phyloP scores from a whole-genome alignment of 202 grass and related monocot species.

The Digitaria exilis region DNA sequence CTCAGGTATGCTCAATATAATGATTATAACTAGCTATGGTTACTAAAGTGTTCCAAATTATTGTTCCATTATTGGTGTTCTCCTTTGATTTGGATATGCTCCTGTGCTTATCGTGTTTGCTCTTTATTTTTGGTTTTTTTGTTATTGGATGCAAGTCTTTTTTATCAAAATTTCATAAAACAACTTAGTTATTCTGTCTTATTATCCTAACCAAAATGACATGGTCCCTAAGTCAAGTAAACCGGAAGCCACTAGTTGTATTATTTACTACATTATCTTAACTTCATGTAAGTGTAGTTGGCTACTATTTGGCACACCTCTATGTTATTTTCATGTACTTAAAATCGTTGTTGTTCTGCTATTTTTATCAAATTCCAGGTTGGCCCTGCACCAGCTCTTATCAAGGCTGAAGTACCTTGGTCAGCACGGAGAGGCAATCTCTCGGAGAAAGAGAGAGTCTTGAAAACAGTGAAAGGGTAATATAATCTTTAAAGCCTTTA shows the following conservation, averaged over 20 bases:
- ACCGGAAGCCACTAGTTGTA: neutral
- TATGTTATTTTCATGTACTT: constrained; percentile 6
- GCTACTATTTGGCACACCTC: neutral
- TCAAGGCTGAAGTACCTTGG: constrained; percentile 91
- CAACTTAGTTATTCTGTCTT: neutral
- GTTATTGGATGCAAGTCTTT: neutral
- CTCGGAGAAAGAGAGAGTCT: constrained; percentile 83
- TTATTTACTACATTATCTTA: neutral
- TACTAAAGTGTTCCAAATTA: constrained; percentile 10
- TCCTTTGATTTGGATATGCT: neutral
- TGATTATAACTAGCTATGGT: neutral
- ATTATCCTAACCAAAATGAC: neutral
- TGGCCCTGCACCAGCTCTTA: constrained; percentile 59
- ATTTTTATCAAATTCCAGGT: constrained; percentile 42
- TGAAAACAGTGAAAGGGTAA: constrained; percentile 99
- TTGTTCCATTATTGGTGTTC: constrained; percentile 1
- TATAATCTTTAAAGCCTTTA: constrained; percentile 11
- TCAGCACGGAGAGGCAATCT: constrained; percentile 77
- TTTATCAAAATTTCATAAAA: neutral
- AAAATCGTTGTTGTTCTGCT: constrained; percentile 19
- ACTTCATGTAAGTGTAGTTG: neutral
- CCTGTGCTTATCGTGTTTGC: neutral
- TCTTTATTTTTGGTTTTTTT: neutral
- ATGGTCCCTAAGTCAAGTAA: neutral
- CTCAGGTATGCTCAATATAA: constrained; percentile 53